Conservation (phyloP, 1,139 yeast species). For the Yamadazyma triangularis region DNA sequence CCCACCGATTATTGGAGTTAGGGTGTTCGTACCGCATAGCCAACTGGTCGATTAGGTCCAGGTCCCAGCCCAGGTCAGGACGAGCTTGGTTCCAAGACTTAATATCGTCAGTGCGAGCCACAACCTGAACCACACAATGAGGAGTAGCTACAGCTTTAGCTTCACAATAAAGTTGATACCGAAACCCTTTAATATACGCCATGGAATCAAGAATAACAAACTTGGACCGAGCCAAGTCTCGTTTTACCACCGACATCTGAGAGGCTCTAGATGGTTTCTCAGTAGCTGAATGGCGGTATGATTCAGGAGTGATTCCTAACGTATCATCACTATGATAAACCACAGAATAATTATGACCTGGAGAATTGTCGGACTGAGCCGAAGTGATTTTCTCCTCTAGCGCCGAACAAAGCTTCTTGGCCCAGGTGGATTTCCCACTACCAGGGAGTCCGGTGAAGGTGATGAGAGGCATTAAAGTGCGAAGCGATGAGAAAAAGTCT, state of each 20-base stretch:
- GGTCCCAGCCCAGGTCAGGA: conserved; percentile 53
- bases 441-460: conserved; percentile 82
- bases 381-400: conserved; percentile 46
- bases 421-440: conserved; percentile 80
- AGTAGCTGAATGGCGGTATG: conserved; percentile 61
- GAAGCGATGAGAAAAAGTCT: neutral
- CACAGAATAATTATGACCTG: conserved; percentile 55
- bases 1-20: conserved; percentile 84
- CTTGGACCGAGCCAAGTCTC: conserved; percentile 64
- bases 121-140: conserved; percentile 76
- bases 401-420: conserved; percentile 45
- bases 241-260: conserved; percentile 84
- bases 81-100: conserved; percentile 51
- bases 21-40: conserved; percentile 94
- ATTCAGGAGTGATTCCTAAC: conserved; percentile 64
- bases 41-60: conserved; percentile 60
- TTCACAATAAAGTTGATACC: conserved; percentile 92
- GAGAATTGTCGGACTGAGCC: conserved; percentile 30
- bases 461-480: conserved; percentile 86
- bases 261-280: conserved; percentile 83
- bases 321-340: conserved; percentile 73
- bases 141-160: conserved; percentile 82
- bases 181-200: conserved; percentile 89
- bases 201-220: conserved; percentile 82
- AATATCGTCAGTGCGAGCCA: conserved; percentile 62